These are phyloP conservation scores for Melanopsichium pennsylvanicum DNA, from an alignment of 1,284 basidiomycete species.

Conservation along the genomic window DNA sequence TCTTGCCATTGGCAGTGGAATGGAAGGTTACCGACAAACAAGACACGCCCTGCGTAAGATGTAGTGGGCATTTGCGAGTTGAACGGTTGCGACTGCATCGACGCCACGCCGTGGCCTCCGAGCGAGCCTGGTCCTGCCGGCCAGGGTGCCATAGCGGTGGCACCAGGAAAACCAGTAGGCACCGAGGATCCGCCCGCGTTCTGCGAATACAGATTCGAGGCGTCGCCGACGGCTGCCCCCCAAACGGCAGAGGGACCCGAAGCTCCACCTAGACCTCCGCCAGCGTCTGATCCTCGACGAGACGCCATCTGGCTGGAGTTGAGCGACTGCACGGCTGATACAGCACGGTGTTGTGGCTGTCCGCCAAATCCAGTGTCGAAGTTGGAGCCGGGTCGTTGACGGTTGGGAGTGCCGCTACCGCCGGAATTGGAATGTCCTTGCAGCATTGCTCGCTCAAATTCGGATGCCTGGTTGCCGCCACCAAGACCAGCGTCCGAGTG, in stretches of 20 bases:
- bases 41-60: constrained; percentile 60
- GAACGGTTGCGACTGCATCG: constrained; percentile 45
- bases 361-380: constrained; percentile 9
- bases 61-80: constrained; percentile 39
- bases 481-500: constrained; percentile 4
- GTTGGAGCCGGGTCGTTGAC: constrained; percentile 8
- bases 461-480: constrained; percentile 6
- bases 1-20: constrained; percentile 66
- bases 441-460: constrained; percentile 32
- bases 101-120: constrained; percentile 8
- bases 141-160: constrained; percentile 44
- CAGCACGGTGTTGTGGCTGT: constrained; percentile 18
- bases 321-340: constrained; percentile 29
- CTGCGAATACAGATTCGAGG: constrained; percentile 7
- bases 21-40: constrained; percentile 64
- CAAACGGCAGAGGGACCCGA: constrained; percentile 8
- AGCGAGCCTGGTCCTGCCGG: constrained; percentile 30
- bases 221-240: constrained; percentile 9
- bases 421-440: constrained; percentile 7
- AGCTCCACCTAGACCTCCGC: constrained; percentile 1
- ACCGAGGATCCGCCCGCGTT: constrained; percentile 38
- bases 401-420: constrained; percentile 12
- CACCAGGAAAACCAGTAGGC: constrained; percentile 45
- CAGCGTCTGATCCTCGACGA: constrained; percentile 29
- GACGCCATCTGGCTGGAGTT: constrained; percentile 9